Base-by-base conservation (phyloP, 2,329 filamentous ascomycete genomes). In the Nigrospora sphaerica region DNA sequence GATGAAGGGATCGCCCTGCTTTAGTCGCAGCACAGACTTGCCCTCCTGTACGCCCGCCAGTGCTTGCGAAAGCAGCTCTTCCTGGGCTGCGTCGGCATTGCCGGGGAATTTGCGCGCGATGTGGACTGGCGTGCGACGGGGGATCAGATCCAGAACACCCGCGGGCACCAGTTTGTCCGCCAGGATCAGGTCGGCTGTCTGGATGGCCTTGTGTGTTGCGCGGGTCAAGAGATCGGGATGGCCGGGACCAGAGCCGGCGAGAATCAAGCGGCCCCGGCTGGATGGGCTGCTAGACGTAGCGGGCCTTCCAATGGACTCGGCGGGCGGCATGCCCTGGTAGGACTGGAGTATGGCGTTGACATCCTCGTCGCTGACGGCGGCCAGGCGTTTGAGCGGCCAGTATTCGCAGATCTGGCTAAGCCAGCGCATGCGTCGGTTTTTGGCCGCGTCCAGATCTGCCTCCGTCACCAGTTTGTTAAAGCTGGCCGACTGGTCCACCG, bases 51-150 rank as follows among this genome's bases (percentile, higher is more conserved):
- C 73, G 2, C 82, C 89, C 3, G 80, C 78, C 2, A 95, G 73
- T 0, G 89, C 93, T 56, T 88, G 77, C 45, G 83, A 76, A 3
- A 95, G 78, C 5, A 98, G 81, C 66, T 98, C 93, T 59, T 91
- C 83, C 63, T 98, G 93, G 0, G 93, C 93, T 39, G 82, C 81
- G 57, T 98, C 93, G 36, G 93, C 93, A 65, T 98, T 97, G 18
- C 93, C 93, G 1, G 93, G 93, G 67, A 98, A 98, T 64, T 98
- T 98, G 59, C 91, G 86, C 5, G 93, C 92, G 57, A 98, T 98
- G 57, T 88, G 83, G 12, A 97, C 85, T 11, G 86, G 84, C 10
- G 91, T 95, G 45, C 92, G 81, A 33, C 93, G 88, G 2, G 93
- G 93, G 46, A 97, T 86, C 14, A 98, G 80, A 53, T 92, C 88